Evolutionary conservation across 139 green algal genomes (phyloP), one percentile per base, ranked within the genome.

Genomic region (Zygnema cylindricum): DNA sequence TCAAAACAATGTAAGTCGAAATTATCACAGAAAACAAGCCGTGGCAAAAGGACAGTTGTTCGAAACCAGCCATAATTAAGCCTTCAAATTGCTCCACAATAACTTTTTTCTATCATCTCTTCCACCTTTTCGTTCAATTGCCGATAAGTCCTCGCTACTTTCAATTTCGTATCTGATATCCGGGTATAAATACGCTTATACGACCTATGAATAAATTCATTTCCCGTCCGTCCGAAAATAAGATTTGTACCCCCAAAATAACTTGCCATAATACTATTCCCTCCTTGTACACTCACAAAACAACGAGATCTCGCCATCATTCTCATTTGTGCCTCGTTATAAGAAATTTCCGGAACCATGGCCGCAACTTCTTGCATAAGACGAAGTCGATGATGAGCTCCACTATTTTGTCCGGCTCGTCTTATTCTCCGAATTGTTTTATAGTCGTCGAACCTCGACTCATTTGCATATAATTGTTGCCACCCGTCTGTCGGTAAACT

Each of bases 191-290:
- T 35, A 1, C 55, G 42, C 16, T 32, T 21, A 33, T 54, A 88
- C 21, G 42, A 30, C 21, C 33, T 0, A 33, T 35, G 32, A 30
- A 33, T 35, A 0, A 84, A 22, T 57, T 88, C 82, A 38, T 39
- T 38, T 33, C 82, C 82, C 43, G 25, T 76, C 23, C 63, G 40
- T 32, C 33, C 63, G 81, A 41, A 88, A 7, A 88, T 83, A 33
- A 88, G 69, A 49, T 86, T 88, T 30, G 35, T 86, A 35, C 82
- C 82, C 25, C 82, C 82, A 84, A 84, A 88, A 36, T 88, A 88
- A 30, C 55, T 86, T 2, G 82, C 41, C 55, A 88, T 1, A 32
- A 88, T 40, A 1, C 36, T 69, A 1, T 23, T 84, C 63, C 82
- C 82, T 55, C 82, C 82, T 57, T 88, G 82, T 33, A 88, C 57